Evolutionary conservation across 2,329 filamentous ascomycete species (phyloP).

Genomic region (Ophiostoma australiae): DNA sequence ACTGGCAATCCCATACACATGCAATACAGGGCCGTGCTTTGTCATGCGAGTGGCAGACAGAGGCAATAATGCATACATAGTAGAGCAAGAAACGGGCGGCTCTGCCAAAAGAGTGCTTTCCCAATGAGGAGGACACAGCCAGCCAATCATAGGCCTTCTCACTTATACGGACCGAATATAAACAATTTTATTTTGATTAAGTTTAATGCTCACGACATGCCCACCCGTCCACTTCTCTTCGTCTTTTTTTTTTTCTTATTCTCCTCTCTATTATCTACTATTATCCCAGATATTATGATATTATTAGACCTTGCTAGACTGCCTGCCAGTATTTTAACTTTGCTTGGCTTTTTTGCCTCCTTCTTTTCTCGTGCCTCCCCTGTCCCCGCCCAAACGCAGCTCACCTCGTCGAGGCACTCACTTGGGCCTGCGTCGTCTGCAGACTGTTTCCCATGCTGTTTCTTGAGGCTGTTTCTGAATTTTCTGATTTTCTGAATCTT

Average conservation of each 20-base stretch:
- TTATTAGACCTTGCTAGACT: background rate
- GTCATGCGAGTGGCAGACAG: background rate
- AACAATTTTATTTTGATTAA: background rate
- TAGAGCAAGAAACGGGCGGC: background rate
- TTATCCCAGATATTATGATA: background rate
- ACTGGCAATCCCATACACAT: background rate
- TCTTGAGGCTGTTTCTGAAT: background rate
- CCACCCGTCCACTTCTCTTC: no score
- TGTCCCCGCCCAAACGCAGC: background rate
- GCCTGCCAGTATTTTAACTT: conserved; percentile 2
- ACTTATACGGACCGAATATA: background rate
- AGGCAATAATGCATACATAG: background rate
- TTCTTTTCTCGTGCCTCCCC: background rate
- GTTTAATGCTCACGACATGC: conserved; percentile 9
- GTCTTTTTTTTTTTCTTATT: background rate
- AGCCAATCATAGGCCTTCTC: background rate
- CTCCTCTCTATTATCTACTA: background rate
- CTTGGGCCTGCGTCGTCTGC: background rate
- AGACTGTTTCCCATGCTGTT: background rate
- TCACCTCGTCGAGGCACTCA: background rate
- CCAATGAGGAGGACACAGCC: background rate
- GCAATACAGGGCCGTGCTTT: background rate
- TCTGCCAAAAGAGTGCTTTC: background rate
- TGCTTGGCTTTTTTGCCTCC: conserved; percentile 12
- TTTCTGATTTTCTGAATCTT: no score